Conservation (phyloP, 192 early-diverging fungal species). For the Podila clonocystis region DNA sequence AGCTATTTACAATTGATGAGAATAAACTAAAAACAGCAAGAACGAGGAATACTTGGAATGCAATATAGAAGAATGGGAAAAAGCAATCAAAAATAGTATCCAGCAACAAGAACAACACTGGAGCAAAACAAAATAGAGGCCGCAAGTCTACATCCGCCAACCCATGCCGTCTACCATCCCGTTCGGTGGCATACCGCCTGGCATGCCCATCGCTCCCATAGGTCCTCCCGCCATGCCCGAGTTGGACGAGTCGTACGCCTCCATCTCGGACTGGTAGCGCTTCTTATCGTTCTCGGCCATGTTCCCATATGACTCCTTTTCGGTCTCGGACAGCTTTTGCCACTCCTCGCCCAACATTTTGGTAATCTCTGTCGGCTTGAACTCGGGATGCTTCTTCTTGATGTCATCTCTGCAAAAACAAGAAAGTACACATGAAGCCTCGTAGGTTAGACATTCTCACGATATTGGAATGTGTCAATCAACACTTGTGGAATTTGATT, state of each 20-base stretch:
- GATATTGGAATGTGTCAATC: background rate
- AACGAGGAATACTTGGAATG: background rate
- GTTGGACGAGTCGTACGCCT: slow-evolving; percentile 26
- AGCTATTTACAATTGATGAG: slow-evolving; percentile 2
- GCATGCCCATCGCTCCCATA: slow-evolving; percentile 3
- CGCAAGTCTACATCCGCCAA: background rate
- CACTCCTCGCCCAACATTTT: slow-evolving; percentile 55
- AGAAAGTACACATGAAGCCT: background rate
- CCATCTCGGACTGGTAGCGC: slow-evolving; percentile 49
- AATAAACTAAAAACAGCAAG: background rate
- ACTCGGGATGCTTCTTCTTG: slow-evolving; percentile 52
- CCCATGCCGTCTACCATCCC: slow-evolving; percentile 3
- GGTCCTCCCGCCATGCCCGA: background rate
- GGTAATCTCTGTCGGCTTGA: slow-evolving; percentile 51
- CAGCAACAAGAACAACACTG: background rate
- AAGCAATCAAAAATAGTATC: background rate
- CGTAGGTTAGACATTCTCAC: background rate
- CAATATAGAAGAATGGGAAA: background rate
- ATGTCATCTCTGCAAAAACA: slow-evolving; percentile 42
- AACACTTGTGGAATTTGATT: background rate
- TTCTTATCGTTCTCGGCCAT: slow-evolving; percentile 55
- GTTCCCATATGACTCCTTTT: slow-evolving; percentile 48
- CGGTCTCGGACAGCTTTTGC: slow-evolving; percentile 50
- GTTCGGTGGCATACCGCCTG: slow-evolving; percentile 3
- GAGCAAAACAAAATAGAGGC: background rate